A percentile compares a stretch with the other conserved stretches of the same genome.
Conservation (phyloP, 805 yeast species). For the Candida alai region DNA sequence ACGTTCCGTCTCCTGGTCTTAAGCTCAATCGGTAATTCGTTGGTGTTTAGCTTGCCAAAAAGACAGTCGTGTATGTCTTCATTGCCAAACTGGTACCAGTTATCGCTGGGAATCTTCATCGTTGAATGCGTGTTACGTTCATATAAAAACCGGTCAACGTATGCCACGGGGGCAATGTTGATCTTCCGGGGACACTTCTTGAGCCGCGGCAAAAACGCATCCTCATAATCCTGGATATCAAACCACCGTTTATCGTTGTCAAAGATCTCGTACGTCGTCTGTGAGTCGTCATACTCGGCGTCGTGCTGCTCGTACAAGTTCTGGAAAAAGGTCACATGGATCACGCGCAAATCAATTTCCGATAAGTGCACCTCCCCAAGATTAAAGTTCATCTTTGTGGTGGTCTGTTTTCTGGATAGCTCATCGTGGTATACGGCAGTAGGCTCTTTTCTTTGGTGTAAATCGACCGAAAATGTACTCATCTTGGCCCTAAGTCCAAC, state of each 20-base stretch:
- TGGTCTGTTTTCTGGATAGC: constrained; percentile 43
- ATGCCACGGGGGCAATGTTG: constrained; percentile 56
- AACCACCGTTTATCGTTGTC: constrained; percentile 60
- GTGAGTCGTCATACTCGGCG: constrained; percentile 6
- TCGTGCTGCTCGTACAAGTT: constrained; percentile 17
- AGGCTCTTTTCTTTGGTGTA: constrained; percentile 40
- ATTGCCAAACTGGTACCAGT: constrained; percentile 14
- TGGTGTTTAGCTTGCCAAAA: constrained; percentile 23
- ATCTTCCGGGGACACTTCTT: constrained; percentile 38
- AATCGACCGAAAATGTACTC: constrained; percentile 34
- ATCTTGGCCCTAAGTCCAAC: constrained; percentile 62
- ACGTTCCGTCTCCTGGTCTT: constrained; percentile 24
- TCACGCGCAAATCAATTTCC: constrained; percentile 56
- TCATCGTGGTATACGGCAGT: constrained; percentile 36
- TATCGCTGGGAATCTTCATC: no score
- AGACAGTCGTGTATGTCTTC: constrained; percentile 30
- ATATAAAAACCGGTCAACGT: constrained; percentile 67
- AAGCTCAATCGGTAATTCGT: constrained; percentile 24
- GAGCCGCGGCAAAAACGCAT: constrained; percentile 44
- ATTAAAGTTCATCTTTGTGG: constrained; percentile 57
- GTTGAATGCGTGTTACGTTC: constrained; percentile 49
- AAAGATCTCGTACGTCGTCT: constrained; percentile 31
- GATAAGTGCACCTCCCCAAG: constrained; percentile 58
- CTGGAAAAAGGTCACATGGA: constrained; percentile 45
- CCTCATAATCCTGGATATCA: constrained; percentile 59